These are phyloP conservation scores for Tylopilus balloui DNA, from an alignment of 768 basidiomycete genomes.

Conservation along the genomic window DNA sequence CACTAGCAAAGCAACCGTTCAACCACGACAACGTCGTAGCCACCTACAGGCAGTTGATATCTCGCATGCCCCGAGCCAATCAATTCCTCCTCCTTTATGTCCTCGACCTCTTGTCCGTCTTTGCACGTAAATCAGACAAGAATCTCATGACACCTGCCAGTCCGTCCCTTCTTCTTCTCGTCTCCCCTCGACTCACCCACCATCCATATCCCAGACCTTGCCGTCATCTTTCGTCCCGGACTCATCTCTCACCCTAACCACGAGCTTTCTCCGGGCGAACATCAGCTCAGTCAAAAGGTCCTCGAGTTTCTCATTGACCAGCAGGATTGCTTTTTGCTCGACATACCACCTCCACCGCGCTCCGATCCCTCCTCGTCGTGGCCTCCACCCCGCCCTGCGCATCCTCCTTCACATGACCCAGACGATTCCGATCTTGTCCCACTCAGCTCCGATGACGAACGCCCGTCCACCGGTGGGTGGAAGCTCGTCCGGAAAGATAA, in stretches of 20 bases:
- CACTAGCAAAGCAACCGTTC: slow-evolving; percentile 58
- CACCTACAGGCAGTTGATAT: slow-evolving; percentile 81
- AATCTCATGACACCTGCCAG: slow-evolving; percentile 96
- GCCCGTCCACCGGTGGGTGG: slow-evolving; percentile 48
- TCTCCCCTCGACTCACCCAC: background rate
- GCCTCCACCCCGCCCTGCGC: slow-evolving; percentile 20
- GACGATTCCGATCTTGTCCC: slow-evolving; percentile 47
- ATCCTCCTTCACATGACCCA: slow-evolving; percentile 17
- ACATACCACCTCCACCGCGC: slow-evolving; percentile 67
- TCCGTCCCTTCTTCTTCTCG: slow-evolving; percentile 38
- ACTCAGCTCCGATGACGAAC: slow-evolving; percentile 47
- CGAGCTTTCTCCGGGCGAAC: slow-evolving; percentile 81
- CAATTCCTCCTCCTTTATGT: slow-evolving; percentile 97
- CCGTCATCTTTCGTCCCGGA: slow-evolving; percentile 95
- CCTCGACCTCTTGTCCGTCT: slow-evolving; percentile 91
- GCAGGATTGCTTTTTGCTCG: slow-evolving; percentile 93
- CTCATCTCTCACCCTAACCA: slow-evolving; percentile 86
- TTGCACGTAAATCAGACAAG: slow-evolving; percentile 83
- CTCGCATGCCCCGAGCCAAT: slow-evolving; percentile 79
- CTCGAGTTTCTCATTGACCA: slow-evolving; percentile 95
- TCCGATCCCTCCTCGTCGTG: slow-evolving; percentile 29
- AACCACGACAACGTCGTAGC: slow-evolving; percentile 70
- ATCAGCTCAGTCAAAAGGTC: slow-evolving; percentile 82
- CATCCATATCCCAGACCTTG: slow-evolving; percentile 60
- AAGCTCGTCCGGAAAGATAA: slow-evolving; percentile 42